A percentile compares a stretch with the other conserved stretches of the same genome.
Conservation (phyloP, 108 stramenopile genomes). For the Nitzschia inconspicua region DNA sequence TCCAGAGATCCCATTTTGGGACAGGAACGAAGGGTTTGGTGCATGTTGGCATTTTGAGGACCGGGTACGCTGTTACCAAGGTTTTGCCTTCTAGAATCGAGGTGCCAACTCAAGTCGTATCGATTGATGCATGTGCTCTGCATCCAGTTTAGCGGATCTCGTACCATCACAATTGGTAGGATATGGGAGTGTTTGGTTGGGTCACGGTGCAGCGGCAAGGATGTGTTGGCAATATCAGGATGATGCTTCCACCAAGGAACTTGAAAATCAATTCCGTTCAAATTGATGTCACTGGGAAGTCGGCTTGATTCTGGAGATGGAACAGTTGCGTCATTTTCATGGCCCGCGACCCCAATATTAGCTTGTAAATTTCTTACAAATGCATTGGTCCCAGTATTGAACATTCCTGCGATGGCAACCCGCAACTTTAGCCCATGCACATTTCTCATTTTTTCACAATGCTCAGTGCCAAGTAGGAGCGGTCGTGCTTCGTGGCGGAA, state of each 20-base stretch:
- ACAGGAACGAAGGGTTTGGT: conserved; percentile 38
- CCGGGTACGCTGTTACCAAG: no score
- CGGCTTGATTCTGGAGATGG: no score
- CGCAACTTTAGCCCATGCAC: no score
- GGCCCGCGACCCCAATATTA: not conserved
- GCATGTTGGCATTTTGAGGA: no score
- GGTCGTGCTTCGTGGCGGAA: no score
- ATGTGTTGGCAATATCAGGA: not conserved
- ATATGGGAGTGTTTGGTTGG: not conserved
- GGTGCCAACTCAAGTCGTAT: not conserved
- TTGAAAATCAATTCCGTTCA: not conserved
- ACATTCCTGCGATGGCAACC: not conserved
- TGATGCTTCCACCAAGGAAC: conserved; percentile 2
- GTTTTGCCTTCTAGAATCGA: no score
- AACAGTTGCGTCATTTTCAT: no score
- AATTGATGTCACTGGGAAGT: no score
- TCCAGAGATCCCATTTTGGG: conserved; percentile 32
- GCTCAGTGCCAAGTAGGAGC: no score
- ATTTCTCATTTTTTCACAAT: no score
- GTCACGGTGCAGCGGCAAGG: not conserved
- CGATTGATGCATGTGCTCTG: not conserved
- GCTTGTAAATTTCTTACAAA: not conserved
- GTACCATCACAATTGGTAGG: not conserved
- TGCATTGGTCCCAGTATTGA: conserved; percentile 2
- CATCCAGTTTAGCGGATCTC: not conserved